Conservation (phyloP, 1,139 yeast species). For the Taiozyma sp. region DNA sequence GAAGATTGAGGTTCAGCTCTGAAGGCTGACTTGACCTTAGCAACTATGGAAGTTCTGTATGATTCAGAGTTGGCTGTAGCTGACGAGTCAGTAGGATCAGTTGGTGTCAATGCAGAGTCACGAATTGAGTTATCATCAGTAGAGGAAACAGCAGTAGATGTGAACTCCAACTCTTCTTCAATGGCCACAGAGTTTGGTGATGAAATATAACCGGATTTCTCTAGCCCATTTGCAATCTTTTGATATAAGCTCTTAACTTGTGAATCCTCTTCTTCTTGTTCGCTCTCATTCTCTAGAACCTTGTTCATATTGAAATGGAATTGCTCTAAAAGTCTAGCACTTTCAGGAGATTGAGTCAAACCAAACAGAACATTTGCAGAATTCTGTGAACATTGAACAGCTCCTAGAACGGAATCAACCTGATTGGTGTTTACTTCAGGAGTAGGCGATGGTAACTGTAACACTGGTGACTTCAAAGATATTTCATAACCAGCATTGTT, state of each 20-base stretch:
- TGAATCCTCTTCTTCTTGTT: neutral
- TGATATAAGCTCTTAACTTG: neutral
- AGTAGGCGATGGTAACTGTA: neutral
- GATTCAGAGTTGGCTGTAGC: neutral
- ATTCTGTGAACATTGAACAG: neutral
- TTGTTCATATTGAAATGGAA: neutral
- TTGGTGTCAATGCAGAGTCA: neutral
- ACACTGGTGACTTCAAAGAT: neutral
- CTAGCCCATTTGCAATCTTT: neutral
- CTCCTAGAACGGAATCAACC: neutral
- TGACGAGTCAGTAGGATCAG: neutral
- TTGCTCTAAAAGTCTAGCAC: neutral
- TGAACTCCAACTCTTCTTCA: neutral
- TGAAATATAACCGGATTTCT: neutral
- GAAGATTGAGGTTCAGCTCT: constrained; percentile 1
- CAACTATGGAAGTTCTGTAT: neutral
- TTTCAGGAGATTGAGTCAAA: neutral
- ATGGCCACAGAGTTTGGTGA: neutral
- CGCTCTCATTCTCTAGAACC: neutral
- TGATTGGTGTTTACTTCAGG: neutral
- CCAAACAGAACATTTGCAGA: neutral
- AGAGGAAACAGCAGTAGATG: neutral
- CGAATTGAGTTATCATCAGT: neutral
- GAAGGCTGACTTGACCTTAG: constrained; percentile 7
- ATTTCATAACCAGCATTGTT: neutral